Percentiles rank a stretch among this genome's conserved stretches.
These are phyloP conservation scores for Sporobolomyces pararoseus DNA, from an alignment of 768 basidiomycete species.

Conservation along the genomic window DNA sequence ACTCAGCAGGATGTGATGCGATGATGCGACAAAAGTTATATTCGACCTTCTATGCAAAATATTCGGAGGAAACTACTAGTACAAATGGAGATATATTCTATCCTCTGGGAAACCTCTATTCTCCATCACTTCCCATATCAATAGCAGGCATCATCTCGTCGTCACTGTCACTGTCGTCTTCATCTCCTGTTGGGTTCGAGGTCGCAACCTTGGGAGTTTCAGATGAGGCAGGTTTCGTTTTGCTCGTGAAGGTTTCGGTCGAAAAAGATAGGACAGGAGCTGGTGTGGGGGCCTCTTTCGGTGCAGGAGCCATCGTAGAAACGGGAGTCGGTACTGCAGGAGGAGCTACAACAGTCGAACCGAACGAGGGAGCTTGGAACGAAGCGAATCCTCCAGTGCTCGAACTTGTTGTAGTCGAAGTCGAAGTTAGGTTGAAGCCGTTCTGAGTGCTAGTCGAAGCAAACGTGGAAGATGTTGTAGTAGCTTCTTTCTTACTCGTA, in stretches of 20 bases:
- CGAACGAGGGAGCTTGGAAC: conserved; percentile 30
- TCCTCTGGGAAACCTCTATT: no score
- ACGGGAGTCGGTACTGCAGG: neutral
- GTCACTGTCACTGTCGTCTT: conserved; percentile 15
- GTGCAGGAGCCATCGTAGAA: neutral
- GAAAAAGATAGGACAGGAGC: neutral
- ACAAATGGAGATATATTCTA: no score
- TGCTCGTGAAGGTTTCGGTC: conserved; percentile 6
- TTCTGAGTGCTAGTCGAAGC: neutral
- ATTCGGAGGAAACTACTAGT: no score
- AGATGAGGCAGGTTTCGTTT: neutral
- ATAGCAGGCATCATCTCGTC: conserved; percentile 40
- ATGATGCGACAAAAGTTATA: no score
- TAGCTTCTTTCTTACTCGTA: neutral
- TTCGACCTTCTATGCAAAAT: no score
- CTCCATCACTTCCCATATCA: conserved; percentile 31
- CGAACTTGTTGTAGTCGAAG: neutral
- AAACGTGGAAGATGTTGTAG: neutral
- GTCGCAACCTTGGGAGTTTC: neutral
- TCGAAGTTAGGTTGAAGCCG: neutral
- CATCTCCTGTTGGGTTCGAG: neutral
- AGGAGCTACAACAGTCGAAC: neutral
- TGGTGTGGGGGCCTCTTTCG: neutral
- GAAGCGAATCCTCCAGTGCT: conserved; percentile 8
- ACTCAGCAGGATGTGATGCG: no score